Evolutionary conservation across 176 grass and related monocot genomes (phyloP), one percentile per base, ranked within the genome.

Genomic region (Lolium perenne): DNA sequence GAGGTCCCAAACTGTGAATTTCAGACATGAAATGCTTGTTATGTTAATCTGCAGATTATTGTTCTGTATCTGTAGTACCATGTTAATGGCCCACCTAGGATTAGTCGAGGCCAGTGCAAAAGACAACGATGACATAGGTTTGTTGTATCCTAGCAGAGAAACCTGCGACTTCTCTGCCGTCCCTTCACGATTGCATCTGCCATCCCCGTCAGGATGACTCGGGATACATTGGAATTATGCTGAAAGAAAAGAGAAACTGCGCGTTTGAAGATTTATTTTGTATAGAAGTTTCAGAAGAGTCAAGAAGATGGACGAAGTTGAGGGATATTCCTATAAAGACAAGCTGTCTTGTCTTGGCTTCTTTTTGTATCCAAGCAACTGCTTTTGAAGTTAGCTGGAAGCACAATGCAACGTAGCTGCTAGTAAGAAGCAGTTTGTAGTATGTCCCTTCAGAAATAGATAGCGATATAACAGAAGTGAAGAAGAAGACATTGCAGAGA

Each of bases 31-130:
- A 26, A 57, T 76, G 10, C 20, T 0, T 53, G 29, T 63, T 66
- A 78, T 10, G 14, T 64, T 8, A 26, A 67, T 67, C 59, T 57
- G 45, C 21, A 51, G 26, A n/a, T 13, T 79, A 56, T 64, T 74
- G 56, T 57, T 85, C 40, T 20, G 56, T 65, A 67, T 85, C 40
- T 20, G 56, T 65, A 67, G 56, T 65, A 67, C 55, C 17, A 48
- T 67, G 5, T 61, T 20, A 83, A 20, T 89, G 56, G 55, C 38
- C 48, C 74, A 68, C 18, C 83, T 80, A 25, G 57, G 13, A 16
- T 73, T 74, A 74, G 71, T 4, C 26, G 13, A 69, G 51, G 41
- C 71, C 87, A 80, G 43, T n/a, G 67, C 4, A 47, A 74, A 84
- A 43, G 35, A 74, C 82, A 45, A 47, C 35, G 67, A 23, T 84